A percentile compares a stretch with the other conserved stretches of the same genome.
phyloP scores from a whole-genome alignment of 2,329 filamentous ascomycete species.

The Akanthomyces dipterigenus region DNA sequence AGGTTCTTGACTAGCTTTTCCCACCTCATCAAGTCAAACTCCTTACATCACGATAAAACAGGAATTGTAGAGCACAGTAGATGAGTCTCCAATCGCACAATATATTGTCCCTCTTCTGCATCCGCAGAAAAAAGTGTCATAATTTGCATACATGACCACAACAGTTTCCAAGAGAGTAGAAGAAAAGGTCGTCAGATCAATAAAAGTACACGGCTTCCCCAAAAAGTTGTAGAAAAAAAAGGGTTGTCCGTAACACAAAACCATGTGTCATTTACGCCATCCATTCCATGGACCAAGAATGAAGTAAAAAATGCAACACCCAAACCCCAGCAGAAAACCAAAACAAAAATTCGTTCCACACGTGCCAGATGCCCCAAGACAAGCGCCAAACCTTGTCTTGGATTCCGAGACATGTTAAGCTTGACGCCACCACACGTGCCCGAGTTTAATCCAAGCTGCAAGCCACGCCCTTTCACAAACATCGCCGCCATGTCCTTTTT shows the following conservation, averaged over 20 bases:
- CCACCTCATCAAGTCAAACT: not conserved
- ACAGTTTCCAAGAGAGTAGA: not conserved
- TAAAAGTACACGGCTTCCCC: constrained; percentile 1
- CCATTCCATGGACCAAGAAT: not conserved
- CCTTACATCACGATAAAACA: not conserved
- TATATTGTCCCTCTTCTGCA: not conserved
- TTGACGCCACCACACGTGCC: not conserved
- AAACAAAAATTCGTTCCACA: not conserved
- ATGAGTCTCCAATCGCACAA: not conserved
- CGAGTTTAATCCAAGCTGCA: no score
- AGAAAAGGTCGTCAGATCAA: not conserved
- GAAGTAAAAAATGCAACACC: not conserved
- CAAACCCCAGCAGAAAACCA: not conserved
- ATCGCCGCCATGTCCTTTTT: not conserved
- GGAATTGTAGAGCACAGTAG: not conserved
- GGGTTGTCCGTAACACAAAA: not conserved
- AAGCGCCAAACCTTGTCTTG: not conserved
- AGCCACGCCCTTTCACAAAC: not conserved
- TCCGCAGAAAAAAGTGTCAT: not conserved
- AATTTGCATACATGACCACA: not conserved
- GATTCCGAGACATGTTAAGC: not conserved
- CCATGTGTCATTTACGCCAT: constrained; percentile 2
- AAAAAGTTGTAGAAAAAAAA: not conserved
- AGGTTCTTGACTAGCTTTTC: not conserved
- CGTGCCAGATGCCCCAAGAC: not conserved